phyloP scores from a whole-genome alignment of 225 moss, liverwort and hornwort species.

The Anthoceros angustus region DNA sequence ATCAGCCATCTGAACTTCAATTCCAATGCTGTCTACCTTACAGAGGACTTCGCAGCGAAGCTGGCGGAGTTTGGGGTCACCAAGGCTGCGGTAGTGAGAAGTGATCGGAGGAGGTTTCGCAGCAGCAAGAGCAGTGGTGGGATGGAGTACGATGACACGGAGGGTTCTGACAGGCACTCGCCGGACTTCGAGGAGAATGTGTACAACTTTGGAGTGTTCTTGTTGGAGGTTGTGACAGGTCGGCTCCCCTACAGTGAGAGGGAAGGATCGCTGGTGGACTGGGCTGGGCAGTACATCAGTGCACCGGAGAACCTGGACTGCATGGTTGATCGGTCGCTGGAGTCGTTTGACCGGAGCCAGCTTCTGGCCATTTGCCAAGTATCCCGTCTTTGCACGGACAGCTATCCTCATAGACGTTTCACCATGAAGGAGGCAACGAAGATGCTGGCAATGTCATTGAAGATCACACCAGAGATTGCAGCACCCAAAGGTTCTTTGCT shows the following conservation, averaged over 20 bases:
- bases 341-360: constrained; percentile 34
- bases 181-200: constrained; percentile 72
- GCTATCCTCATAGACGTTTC: constrained; percentile 23
- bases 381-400: constrained; percentile 27
- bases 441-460: constrained; percentile 30
- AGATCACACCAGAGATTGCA: constrained; percentile 36
- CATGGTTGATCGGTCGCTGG: constrained; percentile 43
- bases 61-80: constrained; percentile 68
- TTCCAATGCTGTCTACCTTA: constrained; percentile 56
- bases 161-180: constrained; percentile 34
- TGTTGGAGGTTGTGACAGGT: constrained; percentile 51
- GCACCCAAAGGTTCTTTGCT: constrained; percentile 50
- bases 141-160: constrained; percentile 40
- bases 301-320: constrained; percentile 19
- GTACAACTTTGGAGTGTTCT: constrained; percentile 59
- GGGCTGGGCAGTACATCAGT: constrained; percentile 36
- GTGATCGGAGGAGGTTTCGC: constrained; percentile 17
- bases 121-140: constrained; percentile 30
- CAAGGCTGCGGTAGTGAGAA: constrained; percentile 26
- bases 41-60: constrained; percentile 75
- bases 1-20: constrained; percentile 71
- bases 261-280: constrained; percentile 46
- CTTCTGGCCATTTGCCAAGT: constrained; percentile 36
- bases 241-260: constrained; percentile 32
- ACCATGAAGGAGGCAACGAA: constrained; percentile 53